These are phyloP conservation scores for Lagenidium giganteum DNA, from an alignment of 352 stramenopile genomes.

Conservation along the genomic window DNA sequence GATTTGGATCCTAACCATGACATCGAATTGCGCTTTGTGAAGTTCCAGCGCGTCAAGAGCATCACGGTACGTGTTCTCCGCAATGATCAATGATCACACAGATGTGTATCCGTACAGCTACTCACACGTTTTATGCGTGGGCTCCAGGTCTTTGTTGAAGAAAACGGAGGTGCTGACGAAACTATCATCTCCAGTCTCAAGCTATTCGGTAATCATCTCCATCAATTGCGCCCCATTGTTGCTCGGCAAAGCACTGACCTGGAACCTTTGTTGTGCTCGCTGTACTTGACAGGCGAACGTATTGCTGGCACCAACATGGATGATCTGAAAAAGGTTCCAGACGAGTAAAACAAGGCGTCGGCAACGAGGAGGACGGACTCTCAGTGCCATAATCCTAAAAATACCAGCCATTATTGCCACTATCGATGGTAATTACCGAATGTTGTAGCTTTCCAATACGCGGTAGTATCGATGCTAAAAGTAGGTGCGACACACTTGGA, in stretches of 20 bases:
- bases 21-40: slow-evolving; percentile 75
- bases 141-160: slow-evolving; percentile 76
- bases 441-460: too few relatives aligned
- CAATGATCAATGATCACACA: too few relatives aligned
- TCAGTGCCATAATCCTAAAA: not conserved
- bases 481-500: too few relatives aligned
- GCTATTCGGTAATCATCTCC: slow-evolving; percentile 61
- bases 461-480: too few relatives aligned
- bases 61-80: slow-evolving; percentile 35
- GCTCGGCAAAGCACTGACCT: too few relatives aligned
- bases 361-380: not conserved
- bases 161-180: slow-evolving; percentile 63
- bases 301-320: slow-evolving; percentile 84
- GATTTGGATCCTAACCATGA: slow-evolving; percentile 47
- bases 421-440: too few relatives aligned
- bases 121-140: not conserved
- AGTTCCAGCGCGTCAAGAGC: slow-evolving; percentile 75
- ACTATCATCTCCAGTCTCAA: slow-evolving; percentile 59
- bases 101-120: not conserved
- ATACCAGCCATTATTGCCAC: too few relatives aligned
- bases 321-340: slow-evolving; percentile 78
- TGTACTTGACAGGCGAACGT: slow-evolving; percentile 33
- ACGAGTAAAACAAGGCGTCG: slow-evolving; percentile 37
- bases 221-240: too few relatives aligned
- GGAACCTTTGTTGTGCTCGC: too few relatives aligned